phyloP scores from a whole-genome alignment of 306 rosid genomes.

The Malus fusca region DNA sequence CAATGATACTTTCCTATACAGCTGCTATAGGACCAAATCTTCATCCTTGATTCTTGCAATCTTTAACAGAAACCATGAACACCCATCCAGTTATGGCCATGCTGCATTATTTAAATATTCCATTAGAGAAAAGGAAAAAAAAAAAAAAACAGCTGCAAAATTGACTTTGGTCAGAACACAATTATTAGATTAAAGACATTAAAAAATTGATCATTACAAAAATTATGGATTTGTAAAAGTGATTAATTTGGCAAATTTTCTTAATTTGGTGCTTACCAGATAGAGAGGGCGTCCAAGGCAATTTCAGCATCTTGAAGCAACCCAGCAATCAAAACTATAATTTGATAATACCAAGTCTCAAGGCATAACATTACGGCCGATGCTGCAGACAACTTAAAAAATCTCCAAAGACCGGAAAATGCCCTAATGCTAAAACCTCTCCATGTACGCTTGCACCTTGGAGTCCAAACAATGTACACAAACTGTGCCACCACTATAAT shows the following conservation, averaged over 20 bases:
- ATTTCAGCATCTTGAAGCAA: conserved; percentile 41
- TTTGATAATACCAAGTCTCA: conserved; percentile 49
- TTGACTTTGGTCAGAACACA: no score
- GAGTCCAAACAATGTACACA: conserved; percentile 10
- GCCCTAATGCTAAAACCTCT: conserved; percentile 34
- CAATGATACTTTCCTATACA: no score
- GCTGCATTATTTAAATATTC: conserved; percentile 16
- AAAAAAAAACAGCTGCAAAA: neutral
- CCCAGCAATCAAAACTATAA: conserved; percentile 41
- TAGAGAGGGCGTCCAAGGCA: conserved; percentile 43
- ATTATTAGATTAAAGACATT: no score
- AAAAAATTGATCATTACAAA: neutral
- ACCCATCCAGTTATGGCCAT: conserved; percentile 40
- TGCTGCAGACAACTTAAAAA: conserved; percentile 39
- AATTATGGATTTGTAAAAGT: neutral
- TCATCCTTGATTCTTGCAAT: no score
- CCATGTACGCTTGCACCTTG: conserved; percentile 18
- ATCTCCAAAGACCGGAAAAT: conserved; percentile 35
- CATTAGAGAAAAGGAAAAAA: neutral
- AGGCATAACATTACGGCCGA: conserved; percentile 50
- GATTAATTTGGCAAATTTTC: no score
- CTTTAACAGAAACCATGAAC: conserved; percentile 33
- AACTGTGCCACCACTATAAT: conserved; percentile 16
- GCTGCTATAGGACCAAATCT: no score
- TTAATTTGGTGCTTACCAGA: conserved; percentile 29